Percentiles rank a stretch among this genome's conserved stretches.
Evolutionary conservation across 2,329 filamentous ascomycete species (phyloP).

Genomic region (Cercospora sojina): DNA sequence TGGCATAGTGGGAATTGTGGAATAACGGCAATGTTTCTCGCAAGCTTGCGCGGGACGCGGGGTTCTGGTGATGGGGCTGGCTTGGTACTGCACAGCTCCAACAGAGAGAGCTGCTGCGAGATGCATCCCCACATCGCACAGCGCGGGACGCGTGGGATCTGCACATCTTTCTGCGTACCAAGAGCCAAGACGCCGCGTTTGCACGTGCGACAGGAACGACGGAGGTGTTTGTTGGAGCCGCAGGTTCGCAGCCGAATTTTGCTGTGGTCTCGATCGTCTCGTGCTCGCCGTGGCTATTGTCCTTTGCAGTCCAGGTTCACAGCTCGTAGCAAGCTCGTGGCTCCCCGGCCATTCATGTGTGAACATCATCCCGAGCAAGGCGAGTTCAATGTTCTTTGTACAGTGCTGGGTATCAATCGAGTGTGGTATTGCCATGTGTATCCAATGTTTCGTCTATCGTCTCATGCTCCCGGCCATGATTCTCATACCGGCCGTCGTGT

Average conservation of each 20-base stretch:
- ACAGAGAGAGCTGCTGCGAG: background rate
- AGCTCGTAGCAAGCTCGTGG: background rate
- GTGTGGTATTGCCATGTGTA: conserved; percentile 1
- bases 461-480: background rate
- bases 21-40: background rate
- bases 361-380: background rate
- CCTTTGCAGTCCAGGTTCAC: background rate
- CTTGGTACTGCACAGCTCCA: background rate
- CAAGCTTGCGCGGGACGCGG: background rate
- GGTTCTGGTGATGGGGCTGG: background rate
- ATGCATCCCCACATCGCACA: background rate
- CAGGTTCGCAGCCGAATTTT: background rate
- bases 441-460: conserved; percentile 11
- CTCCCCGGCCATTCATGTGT: background rate
- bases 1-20: background rate
- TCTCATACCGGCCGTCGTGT: background rate
- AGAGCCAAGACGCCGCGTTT: background rate
- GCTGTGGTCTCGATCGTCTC: background rate
- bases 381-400: background rate
- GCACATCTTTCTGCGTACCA: background rate
- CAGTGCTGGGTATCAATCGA: conserved; percentile 3
- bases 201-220: background rate
- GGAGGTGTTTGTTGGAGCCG: background rate
- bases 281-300: background rate
- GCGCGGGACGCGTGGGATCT: background rate